Base-by-base conservation (phyloP, 306 rosid genomes). In the Prunus dulcis region DNA sequence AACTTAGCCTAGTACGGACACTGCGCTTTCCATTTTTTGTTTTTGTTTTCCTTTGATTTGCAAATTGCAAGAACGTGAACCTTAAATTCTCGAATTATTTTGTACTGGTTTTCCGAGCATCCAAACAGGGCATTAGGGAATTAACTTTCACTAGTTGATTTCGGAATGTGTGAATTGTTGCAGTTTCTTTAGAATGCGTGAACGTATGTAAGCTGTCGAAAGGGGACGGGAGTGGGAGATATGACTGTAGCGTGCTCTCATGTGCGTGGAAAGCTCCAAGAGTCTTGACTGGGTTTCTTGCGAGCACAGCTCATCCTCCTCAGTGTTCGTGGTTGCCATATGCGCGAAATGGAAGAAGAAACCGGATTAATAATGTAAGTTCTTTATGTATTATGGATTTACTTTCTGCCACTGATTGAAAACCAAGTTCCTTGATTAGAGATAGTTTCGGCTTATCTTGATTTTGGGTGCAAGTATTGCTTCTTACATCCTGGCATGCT, bases 201-300 rank as follows among this genome's bases (percentile, higher is more conserved):
- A 95, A 89, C 68, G 86, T 77, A 10, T 92, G 99, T 88, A 95
- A 91, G 74, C 76, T 82, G 38, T 75, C 86, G 70, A 92, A 91
- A 81, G 91, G 90, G 78, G 93, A 90, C 73, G 93, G 93, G 78
- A 87, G 80, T 63, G 97, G 93, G 79, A 93, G 87, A 86, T 84
- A 88, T 52, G 99, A 92, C 70, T 95, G 97, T 80, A 91, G 82
- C 81, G 73, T 81, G 75, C 88, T 90, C 45, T 92, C 96, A 14
- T 92, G 93, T 81, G 97, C 97, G 51, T 92, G 92, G 88, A 95
- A 95, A 83, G 96, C 96, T 80, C 99, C 99, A 3, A 92, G 99
- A 88, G 88, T 82, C 73, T 88, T 95, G 78, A 88, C 97, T 19
- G 99, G 99, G 12, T 95, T 91, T 77, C 96, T 95, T 71, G 97